Evolutionary conservation across 768 basidiomycete species (phyloP).

Genomic region (Hortiboletus flavorubellus): DNA sequence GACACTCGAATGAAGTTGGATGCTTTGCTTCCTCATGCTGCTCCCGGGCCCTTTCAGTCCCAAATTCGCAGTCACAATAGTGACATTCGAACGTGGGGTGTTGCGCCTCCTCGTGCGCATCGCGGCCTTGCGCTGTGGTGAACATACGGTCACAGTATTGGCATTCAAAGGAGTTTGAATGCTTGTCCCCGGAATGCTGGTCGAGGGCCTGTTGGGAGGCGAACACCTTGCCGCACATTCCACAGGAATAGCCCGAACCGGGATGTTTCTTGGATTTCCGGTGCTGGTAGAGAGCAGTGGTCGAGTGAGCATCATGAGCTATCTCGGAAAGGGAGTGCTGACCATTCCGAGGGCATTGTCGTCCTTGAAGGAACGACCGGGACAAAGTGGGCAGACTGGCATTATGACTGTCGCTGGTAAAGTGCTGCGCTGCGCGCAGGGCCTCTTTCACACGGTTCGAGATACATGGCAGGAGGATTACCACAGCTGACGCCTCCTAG

Average conservation of each 20-base stretch:
- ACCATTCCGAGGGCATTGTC: conserved; percentile 11
- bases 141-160: conserved; percentile 13
- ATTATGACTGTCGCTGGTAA: conserved; percentile 5
- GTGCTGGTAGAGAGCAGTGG: conserved; percentile 8
- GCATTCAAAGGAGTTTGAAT: conserved; percentile 11
- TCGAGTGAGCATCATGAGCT: background rate
- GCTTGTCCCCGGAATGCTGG: conserved; percentile 13
- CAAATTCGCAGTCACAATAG: conserved; percentile 9
- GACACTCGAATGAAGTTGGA: background rate
- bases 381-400: conserved; percentile 18
- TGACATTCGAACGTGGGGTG: conserved; percentile 10
- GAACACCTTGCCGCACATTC: conserved; percentile 4
- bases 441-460: conserved; percentile 15
- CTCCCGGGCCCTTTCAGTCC: background rate
- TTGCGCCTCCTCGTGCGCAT: conserved; percentile 8
- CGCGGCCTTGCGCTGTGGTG: background rate
- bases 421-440: no score
- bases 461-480: background rate
- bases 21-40: conserved; percentile 15
- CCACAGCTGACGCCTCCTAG: no score
- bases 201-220: conserved; percentile 10
- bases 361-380: conserved; percentile 17
- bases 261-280: background rate
- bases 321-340: background rate
- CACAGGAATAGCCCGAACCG: conserved; percentile 7